These are phyloP conservation scores for Kodamaea jinghongensis DNA, from an alignment of 805 yeast genomes.

Conservation along the genomic window DNA sequence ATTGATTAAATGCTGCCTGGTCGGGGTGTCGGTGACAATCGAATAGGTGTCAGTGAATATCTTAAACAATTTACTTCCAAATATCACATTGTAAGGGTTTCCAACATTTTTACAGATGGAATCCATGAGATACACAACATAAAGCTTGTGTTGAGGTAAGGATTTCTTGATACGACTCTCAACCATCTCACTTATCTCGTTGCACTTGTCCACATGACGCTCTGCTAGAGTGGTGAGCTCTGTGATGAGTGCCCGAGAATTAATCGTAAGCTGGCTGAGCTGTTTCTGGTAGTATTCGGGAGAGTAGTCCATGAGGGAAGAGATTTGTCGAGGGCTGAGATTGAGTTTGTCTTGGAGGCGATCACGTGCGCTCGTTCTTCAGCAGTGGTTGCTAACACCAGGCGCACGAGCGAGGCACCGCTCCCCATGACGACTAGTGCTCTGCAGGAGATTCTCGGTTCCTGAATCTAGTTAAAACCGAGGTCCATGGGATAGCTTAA, in stretches of 20 bases:
- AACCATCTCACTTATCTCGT: conserved; percentile 30
- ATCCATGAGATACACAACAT: conserved; percentile 38
- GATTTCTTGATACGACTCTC: conserved; percentile 36
- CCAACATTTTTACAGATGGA: conserved; percentile 43
- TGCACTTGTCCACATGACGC: conserved; percentile 28
- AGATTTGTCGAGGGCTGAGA: neutral
- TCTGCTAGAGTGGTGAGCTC: conserved; percentile 41
- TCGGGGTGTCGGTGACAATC: conserved; percentile 37
- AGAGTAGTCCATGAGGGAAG: conserved; percentile 6
- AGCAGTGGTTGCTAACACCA: too few species aligned
- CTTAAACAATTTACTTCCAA: conserved; percentile 32
- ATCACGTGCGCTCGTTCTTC: too few species aligned
- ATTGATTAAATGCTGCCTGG: conserved; percentile 39
- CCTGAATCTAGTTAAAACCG: too few species aligned
- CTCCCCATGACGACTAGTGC: too few species aligned
- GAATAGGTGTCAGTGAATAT: conserved; percentile 39
- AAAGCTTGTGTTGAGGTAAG: conserved; percentile 36
- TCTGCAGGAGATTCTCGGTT: too few species aligned
- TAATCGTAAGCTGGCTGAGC: conserved; percentile 33
- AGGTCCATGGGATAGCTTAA: too few species aligned
- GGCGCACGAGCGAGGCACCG: too few species aligned
- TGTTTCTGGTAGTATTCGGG: conserved; percentile 24
- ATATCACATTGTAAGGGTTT: conserved; percentile 40
- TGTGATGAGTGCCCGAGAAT: conserved; percentile 36
- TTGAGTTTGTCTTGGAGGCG: too few species aligned